Base-by-base conservation (phyloP, 2,329 filamentous ascomycete species). In the Xylariomycetidae sp. region DNA sequence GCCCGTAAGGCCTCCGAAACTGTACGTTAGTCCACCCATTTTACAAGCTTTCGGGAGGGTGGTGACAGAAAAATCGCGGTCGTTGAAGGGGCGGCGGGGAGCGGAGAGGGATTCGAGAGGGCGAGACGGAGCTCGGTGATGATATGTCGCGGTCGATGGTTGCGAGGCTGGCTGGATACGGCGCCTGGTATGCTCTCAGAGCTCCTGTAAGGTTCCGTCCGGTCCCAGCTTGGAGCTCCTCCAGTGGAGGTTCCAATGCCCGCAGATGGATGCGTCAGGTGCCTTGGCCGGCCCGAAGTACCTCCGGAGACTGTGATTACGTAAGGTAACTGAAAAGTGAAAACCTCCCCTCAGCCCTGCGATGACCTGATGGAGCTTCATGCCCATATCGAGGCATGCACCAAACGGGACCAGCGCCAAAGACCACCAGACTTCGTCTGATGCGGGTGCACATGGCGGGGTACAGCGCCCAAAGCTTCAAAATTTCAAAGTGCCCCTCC, bases 1-100 rank as follows among this genome's bases (percentile, higher is more conserved):
- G 32, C 39, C 38, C 37, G 44, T 45, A 32, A 47, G 44, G 33
- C 42, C 44, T 33, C 44, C 44, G 31, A 37, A 38, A 32, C 44
- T 40, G 32, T 47, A 47, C 2, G 19, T 17, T 19, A 33, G 22
- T 6, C 23, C 24, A 18, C 31, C 31, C 31, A 33, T 33, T 6
- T 19, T 27, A 17, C 19, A 16, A 19, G n/a, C 23, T 27, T n/a
- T 23, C 32, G 14, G 18, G 7, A 17, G 28, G 18, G 2, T 16
- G 28, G 18, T 24, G 20, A 28, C 44, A n/a, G 20, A 32, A 30
- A 13, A 26, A 31, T 36, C 10, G 24, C 14, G 18, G 19, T 23
- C 31, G n/a, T n/a, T n/a, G n/a, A n/a, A n/a, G n/a, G 20, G 12
- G 20, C 20, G 20, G 20, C 8, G 20, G 12, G 20, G 20, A 23